phyloP scores from a whole-genome alignment of 306 rosid genomes.

The Quercus wislizeni region DNA sequence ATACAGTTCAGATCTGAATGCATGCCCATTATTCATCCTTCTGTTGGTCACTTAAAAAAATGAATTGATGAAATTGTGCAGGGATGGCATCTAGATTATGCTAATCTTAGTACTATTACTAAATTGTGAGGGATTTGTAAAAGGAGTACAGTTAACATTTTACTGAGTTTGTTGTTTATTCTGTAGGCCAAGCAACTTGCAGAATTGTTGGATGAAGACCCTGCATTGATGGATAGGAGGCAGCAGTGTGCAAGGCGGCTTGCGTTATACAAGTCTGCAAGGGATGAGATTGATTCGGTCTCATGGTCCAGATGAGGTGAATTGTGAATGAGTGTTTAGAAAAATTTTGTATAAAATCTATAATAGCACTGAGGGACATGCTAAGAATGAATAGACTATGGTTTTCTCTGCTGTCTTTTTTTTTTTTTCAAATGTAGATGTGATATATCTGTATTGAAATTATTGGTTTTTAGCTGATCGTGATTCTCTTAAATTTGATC shows the following conservation, averaged over 20 bases:
- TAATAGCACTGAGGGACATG: background rate
- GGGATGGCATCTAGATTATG: background rate
- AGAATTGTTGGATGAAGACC: slow-evolving; percentile 41
- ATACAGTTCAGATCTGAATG: background rate
- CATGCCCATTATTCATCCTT: background rate
- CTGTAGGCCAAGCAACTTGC: slow-evolving; percentile 38
- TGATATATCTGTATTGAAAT: background rate
- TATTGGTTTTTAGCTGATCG: background rate
- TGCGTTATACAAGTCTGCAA: slow-evolving; percentile 47
- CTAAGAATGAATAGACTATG: background rate
- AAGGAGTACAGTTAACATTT: background rate
- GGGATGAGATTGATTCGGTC: slow-evolving; percentile 54
- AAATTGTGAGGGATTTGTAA: background rate
- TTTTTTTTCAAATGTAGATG: background rate
- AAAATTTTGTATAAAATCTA: background rate
- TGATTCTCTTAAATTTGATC: background rate
- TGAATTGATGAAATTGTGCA: background rate
- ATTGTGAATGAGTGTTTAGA: background rate
- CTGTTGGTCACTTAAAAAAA: background rate
- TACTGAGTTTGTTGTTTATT: slow-evolving; percentile 12
- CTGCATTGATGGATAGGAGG: slow-evolving; percentile 40
- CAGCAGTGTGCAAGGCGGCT: slow-evolving; percentile 45
- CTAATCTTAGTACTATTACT: background rate
- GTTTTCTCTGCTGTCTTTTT: background rate
- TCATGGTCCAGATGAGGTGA: slow-evolving; percentile 39